Evolutionary conservation across 805 yeast genomes (phyloP).

Genomic region (Candida schatavii): DNA sequence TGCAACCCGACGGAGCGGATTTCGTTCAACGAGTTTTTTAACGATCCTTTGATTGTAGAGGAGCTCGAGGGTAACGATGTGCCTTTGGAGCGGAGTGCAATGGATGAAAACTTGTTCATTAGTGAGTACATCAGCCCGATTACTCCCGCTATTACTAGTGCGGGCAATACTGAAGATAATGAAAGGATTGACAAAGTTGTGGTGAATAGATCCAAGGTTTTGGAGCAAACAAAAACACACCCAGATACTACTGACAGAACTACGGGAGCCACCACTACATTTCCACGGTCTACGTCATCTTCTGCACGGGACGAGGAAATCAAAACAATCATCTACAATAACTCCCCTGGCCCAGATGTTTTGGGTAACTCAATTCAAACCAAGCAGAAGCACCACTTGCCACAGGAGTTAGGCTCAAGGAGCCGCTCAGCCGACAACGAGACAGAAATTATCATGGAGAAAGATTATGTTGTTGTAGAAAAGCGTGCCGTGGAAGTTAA

Average conservation of each 20-base stretch:
- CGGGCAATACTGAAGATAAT: conserved; percentile 19
- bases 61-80: conserved; percentile 52
- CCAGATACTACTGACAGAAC: not conserved
- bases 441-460: conserved; percentile 59
- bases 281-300: conserved; percentile 3
- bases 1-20: conserved; percentile 86
- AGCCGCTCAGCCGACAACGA: conserved; percentile 12
- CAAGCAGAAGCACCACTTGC: conserved; percentile 7
- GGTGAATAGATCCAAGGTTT: not conserved
- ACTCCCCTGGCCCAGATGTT: conserved; percentile 42
- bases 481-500: conserved; percentile 93
- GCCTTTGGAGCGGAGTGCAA: conserved; percentile 62
- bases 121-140: conserved; percentile 70
- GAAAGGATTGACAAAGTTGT: conserved; percentile 2
- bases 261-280: not conserved
- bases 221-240: not conserved
- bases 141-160: conserved; percentile 10
- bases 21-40: conserved; percentile 85
- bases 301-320: conserved; percentile 40
- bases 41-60: conserved; percentile 58
- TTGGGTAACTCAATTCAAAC: conserved; percentile 23
- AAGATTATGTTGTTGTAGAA: conserved; percentile 92
- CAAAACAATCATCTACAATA: conserved; percentile 41
- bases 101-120: conserved; percentile 78
- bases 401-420: conserved; percentile 8